phyloP scores from a whole-genome alignment of 768 basidiomycete species.

The Filobasidium wieringae region DNA sequence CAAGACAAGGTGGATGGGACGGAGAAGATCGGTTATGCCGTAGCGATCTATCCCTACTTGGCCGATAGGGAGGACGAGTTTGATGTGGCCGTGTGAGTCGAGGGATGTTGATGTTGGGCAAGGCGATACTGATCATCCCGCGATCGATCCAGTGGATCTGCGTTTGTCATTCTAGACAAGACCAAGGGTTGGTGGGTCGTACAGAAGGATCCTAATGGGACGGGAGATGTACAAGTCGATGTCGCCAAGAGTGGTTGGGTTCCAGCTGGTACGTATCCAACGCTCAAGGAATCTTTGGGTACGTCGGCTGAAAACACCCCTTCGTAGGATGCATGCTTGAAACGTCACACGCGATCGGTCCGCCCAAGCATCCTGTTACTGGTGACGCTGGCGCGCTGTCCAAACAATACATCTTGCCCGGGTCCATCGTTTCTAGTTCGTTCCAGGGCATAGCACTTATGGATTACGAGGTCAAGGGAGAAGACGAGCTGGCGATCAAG shows the following conservation, averaged over 20 bases:
- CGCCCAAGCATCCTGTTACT: constrained; percentile 46
- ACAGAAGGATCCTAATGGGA: constrained; percentile 78
- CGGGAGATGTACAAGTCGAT: constrained; percentile 63
- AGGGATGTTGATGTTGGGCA: not conserved
- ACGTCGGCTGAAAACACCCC: not conserved
- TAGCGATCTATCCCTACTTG: constrained; percentile 97
- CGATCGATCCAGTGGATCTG: constrained; percentile 56
- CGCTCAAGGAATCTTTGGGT: not conserved
- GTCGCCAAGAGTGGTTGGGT: constrained; percentile 87
- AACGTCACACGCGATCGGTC: constrained; percentile 78
- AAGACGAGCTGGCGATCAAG: constrained; percentile 75
- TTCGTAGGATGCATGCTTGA: constrained; percentile 65
- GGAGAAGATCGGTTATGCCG: constrained; percentile 67
- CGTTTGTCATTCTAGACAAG: constrained; percentile 81
- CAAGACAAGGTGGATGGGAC: constrained; percentile 38
- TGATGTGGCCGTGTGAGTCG: constrained; percentile 81
- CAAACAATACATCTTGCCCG: constrained; percentile 59
- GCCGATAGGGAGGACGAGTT: constrained; percentile 98
- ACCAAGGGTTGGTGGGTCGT: constrained; percentile 99
- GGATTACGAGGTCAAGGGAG: constrained; percentile 89
- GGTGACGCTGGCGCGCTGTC: constrained; percentile 20
- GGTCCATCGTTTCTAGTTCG: constrained; percentile 90
- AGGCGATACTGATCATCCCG: not conserved
- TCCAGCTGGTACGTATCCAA: constrained; percentile 55
- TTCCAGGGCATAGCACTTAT: constrained; percentile 92